These are phyloP conservation scores for Nitzschia sp. DNA, from an alignment of 108 stramenopile species.

Conservation along the genomic window DNA sequence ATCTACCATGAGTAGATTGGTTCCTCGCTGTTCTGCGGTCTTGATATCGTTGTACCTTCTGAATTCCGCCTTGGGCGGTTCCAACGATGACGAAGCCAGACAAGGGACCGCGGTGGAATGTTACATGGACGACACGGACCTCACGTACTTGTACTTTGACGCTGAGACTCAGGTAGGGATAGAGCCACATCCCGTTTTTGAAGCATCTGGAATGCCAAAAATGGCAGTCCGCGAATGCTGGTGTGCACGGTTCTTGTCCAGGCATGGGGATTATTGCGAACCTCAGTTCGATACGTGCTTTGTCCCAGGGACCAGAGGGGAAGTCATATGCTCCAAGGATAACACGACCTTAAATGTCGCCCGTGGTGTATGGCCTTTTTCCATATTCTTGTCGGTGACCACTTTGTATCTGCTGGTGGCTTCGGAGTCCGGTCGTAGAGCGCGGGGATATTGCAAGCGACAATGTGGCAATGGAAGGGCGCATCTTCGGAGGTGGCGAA, in stretches of 20 bases:
- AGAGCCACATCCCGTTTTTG: neutral
- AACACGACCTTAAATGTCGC: neutral
- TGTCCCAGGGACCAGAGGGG: neutral
- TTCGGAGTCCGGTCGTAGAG: neutral
- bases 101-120: neutral
- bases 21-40: too few species aligned
- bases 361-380: neutral
- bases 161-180: neutral
- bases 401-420: neutral
- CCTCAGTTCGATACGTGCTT: neutral
- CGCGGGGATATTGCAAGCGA: neutral
- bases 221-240: neutral
- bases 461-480: neutral
- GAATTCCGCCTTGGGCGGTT: too few species aligned
- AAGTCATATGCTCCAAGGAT: neutral
- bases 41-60: too few species aligned
- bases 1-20: too few species aligned
- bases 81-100: neutral
- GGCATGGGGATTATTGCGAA: neutral
- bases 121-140: neutral
- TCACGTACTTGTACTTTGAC: neutral
- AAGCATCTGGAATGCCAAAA: neutral
- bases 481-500: neutral
- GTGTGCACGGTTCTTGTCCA: neutral
- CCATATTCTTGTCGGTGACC: neutral